Evolutionary conservation across 108 stramenopile species (phyloP), one percentile per base, ranked within the genome.

Genomic region (Pseudonitzschia multistriata): DNA sequence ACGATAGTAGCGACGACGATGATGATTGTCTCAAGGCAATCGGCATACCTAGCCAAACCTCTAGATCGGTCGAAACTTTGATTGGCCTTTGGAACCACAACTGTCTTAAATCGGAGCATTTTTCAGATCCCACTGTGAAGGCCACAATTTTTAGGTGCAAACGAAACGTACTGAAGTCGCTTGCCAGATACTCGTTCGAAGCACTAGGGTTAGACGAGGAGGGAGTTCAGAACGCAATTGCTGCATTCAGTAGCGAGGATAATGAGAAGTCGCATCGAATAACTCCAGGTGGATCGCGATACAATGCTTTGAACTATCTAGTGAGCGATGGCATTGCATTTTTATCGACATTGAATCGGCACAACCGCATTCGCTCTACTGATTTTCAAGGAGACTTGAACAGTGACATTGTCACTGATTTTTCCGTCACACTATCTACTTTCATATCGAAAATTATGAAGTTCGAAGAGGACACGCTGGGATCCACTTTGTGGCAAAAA

Each of bases 391-490:
- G 1, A 24, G 19, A 49, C 3, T 45, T 21, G 27, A 47, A 29
- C 24, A 19, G 19, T 14, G 55, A 56, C 22, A 49, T 64, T 21
- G 0, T 28, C 19, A n/a, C 30, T 10, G 62, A 45, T 11, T 50
- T 66, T 65, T 37, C 45, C 25, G 2, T 31, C 8, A 49, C 73
- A 17, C 15, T 71, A 36, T 25, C 22, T 3, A 25, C 35, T 22
- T 47, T 80, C 22, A 52, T 62, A 21, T 56, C 40, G 30, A 76
- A 65, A 22, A 29, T 88, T 1, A 34, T 91, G 15, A 45, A 45
- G 31, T 80, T 85, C 42, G 90, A 91, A 76, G 88, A 88, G 47
- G 84, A 91, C 24, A 49, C 68, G 29, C 67, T 88, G 42, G 86
- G 86, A 3, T 77, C 86, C 27, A 76, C 79, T 2, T 45, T 88